Conservation (phyloP, 2,329 filamentous ascomycete species). For the Pleoardoris graminearum region DNA sequence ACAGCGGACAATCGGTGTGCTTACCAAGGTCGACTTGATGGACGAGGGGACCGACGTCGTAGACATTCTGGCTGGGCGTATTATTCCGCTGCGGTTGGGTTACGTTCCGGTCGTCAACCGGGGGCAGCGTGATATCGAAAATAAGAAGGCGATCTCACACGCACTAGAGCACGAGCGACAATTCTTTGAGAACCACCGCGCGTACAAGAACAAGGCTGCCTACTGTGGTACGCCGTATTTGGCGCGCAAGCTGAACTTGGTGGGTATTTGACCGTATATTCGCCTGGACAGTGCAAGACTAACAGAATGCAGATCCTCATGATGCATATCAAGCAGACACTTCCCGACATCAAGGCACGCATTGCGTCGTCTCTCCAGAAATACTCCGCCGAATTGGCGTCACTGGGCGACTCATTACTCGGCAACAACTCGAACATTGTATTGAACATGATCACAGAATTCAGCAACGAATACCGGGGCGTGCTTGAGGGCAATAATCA, state of each 20-base stretch:
- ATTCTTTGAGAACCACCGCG: constrained; percentile 98
- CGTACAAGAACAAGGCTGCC: constrained; percentile 96
- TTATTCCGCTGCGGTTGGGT: constrained; percentile 91
- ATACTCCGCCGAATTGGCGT: constrained; percentile 78
- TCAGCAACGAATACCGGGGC: constrained; percentile 95
- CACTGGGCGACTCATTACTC: constrained; percentile 89
- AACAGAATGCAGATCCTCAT: constrained; percentile 72
- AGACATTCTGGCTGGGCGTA: constrained; percentile 94
- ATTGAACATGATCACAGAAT: constrained; percentile 98
- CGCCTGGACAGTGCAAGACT: constrained; percentile 16
- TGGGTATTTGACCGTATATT: constrained; percentile 37
- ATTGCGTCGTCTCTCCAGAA: constrained; percentile 94
- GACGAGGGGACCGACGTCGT: constrained; percentile 98
- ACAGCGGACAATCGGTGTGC: constrained; percentile 95
- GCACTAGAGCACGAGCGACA: constrained; percentile 92
- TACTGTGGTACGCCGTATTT: constrained; percentile 98
- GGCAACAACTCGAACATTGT: constrained; percentile 97
- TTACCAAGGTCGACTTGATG: constrained; percentile 99
- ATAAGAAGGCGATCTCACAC: constrained; percentile 89
- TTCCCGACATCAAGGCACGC: constrained; percentile 96
- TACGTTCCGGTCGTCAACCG: constrained; percentile 98
- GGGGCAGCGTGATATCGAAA: constrained; percentile 97
- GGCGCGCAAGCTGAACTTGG: constrained; percentile 91
- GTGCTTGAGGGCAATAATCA: constrained; percentile 96
- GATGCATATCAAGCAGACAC: constrained; percentile 99